A percentile compares a stretch with the other conserved stretches of the same genome.
Conservation (phyloP, 305 asterid genomes). For the Fraxinus angustifolia region DNA sequence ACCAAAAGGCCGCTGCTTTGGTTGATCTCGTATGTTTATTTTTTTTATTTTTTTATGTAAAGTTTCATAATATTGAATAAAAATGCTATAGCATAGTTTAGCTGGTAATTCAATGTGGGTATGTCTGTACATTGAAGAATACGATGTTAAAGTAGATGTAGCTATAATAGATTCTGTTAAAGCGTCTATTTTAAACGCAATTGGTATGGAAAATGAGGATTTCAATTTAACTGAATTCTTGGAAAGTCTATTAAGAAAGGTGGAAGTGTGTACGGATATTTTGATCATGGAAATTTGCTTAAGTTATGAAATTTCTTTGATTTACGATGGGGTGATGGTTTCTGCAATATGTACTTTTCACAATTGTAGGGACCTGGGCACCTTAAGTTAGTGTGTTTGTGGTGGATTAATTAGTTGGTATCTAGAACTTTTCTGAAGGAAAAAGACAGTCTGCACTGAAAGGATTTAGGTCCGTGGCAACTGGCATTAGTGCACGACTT, state of each 20-base stretch:
- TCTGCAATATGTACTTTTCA: background rate
- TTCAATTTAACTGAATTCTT: background rate
- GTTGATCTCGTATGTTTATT: slow-evolving; percentile 76
- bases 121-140: slow-evolving; percentile 5
- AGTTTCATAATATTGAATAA: slow-evolving; percentile 1
- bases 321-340: background rate
- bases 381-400: background rate
- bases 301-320: background rate
- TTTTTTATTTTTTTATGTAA: slow-evolving; percentile 2
- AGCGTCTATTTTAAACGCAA: slow-evolving; percentile 2
- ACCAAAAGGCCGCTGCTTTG: slow-evolving; percentile 92
- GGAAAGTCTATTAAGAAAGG: background rate
- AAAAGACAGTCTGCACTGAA: background rate
- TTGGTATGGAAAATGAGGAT: background rate
- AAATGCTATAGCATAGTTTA: slow-evolving; percentile 3
- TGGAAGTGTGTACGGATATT: background rate
- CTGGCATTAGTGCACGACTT: background rate
- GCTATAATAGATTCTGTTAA: background rate
- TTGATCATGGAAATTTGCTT: background rate
- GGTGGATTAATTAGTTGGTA: background rate
- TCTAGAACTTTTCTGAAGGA: background rate
- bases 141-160: background rate
- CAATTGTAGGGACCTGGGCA: background rate
- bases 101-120: background rate
- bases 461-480: background rate